phyloP scores from a whole-genome alignment of 768 basidiomycete genomes.

The Zangia roseola region DNA sequence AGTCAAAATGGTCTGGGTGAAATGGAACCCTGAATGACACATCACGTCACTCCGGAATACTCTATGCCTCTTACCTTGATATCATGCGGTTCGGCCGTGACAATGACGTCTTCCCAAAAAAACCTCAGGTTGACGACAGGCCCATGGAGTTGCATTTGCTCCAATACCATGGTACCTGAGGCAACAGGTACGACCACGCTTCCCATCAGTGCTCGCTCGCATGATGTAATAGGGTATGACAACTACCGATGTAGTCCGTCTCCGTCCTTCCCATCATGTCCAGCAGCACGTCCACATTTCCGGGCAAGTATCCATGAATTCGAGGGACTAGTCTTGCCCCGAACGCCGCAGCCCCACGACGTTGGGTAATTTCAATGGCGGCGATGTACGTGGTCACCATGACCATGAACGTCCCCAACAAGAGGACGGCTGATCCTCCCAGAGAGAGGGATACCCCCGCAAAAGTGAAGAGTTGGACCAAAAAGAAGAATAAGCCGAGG shows the following conservation, averaged over 20 bases:
- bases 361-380: slow-evolving; percentile 6
- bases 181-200: too few species aligned
- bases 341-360: slow-evolving; percentile 16
- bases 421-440: slow-evolving; percentile 3
- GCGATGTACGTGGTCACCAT: slow-evolving; percentile 1
- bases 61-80: slow-evolving; percentile 30
- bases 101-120: slow-evolving; percentile 47
- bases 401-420: slow-evolving; percentile 1
- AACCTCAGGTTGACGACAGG: slow-evolving; percentile 42
- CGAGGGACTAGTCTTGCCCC: slow-evolving; percentile 32
- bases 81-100: slow-evolving; percentile 53
- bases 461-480: slow-evolving; percentile 6
- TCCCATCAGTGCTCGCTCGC: background rate
- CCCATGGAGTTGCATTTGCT: slow-evolving; percentile 26
- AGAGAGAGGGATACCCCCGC: slow-evolving; percentile 12
- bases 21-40: background rate
- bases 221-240: background rate
- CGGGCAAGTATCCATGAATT: slow-evolving; percentile 32
- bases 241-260: slow-evolving; percentile 38
- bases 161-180: slow-evolving; percentile 25
- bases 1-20: slow-evolving; percentile 37
- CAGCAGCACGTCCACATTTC: slow-evolving; percentile 35
- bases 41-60: background rate
- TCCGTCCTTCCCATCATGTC: slow-evolving; percentile 16
- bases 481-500: slow-evolving; percentile 12